phyloP scores from a whole-genome alignment of 441 rosid genomes.

The Arabidopsis hybrid region DNA sequence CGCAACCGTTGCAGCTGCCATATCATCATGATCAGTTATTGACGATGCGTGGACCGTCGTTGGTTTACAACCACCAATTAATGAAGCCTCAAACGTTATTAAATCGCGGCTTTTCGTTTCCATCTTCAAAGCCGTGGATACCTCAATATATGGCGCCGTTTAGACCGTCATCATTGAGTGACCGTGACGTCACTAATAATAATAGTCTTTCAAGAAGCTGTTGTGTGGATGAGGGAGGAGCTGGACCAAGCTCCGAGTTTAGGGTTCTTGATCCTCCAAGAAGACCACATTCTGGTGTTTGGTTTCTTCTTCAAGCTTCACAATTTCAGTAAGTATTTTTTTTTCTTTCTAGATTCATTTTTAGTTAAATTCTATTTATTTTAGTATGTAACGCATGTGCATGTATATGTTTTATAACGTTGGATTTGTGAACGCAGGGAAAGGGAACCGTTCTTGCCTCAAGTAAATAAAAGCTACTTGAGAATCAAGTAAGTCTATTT shows the following conservation, averaged over 20 bases:
- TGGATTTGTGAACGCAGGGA: conserved; percentile 63
- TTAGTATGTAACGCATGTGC: neutral
- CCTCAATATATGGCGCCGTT: conserved; percentile 39
- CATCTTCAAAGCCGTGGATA: conserved; percentile 35
- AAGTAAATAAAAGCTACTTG: conserved; percentile 90
- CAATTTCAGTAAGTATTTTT: conserved; percentile 70
- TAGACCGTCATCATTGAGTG: conserved; percentile 38
- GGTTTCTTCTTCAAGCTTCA: conserved; percentile 94
- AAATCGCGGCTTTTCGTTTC: conserved; percentile 17
- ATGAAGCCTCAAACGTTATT: conserved; percentile 39
- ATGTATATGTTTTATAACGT: conserved; percentile 27
- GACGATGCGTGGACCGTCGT: conserved; percentile 38
- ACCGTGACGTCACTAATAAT: conserved; percentile 32
- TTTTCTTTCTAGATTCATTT: neutral
- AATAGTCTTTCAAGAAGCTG: conserved; percentile 25
- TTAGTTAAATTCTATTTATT: neutral
- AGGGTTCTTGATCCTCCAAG: conserved; percentile 80
- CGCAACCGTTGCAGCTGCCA: conserved; percentile 51
- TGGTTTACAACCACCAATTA: conserved; percentile 32
- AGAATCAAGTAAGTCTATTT: conserved; percentile 85
- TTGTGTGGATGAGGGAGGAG: conserved; percentile 39
- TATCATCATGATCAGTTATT: conserved; percentile 42
- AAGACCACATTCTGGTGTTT: conserved; percentile 88
- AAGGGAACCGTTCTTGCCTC: conserved; percentile 90
- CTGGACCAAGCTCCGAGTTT: conserved; percentile 78